Conservation (phyloP, 306 rosid species). For the Carpinus viminea region DNA sequence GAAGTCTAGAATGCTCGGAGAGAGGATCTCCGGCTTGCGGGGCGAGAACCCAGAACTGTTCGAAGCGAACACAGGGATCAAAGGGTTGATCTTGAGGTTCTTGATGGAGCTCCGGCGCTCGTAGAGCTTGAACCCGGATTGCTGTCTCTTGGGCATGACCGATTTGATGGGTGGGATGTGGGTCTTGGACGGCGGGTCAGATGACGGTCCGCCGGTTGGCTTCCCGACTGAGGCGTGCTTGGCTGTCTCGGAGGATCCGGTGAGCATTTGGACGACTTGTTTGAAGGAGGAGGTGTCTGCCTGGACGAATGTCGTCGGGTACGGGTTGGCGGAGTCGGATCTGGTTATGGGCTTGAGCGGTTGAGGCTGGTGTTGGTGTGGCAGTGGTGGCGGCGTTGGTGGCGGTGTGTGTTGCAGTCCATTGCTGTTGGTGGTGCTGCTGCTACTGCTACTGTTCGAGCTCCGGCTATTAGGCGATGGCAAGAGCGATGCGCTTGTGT, state of each 20-base stretch:
- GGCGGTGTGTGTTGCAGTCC: slow-evolving; percentile 33
- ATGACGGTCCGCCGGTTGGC: not conserved
- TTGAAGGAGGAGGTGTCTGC: slow-evolving; percentile 89
- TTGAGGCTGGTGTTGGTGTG: slow-evolving; percentile 20
- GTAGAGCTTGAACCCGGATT: slow-evolving; percentile 78
- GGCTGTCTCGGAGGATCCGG: slow-evolving; percentile 83
- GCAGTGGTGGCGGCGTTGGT: slow-evolving; percentile 14
- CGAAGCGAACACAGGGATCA: slow-evolving; percentile 46
- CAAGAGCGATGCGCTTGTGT: slow-evolving; percentile 14
- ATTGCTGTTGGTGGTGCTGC: slow-evolving; percentile 36
- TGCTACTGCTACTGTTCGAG: slow-evolving; percentile 37
- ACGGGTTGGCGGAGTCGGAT: slow-evolving; percentile 84
- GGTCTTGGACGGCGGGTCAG: slow-evolving; percentile 41
- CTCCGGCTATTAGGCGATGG: slow-evolving; percentile 36
- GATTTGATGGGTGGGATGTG: slow-evolving; percentile 77
- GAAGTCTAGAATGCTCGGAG: slow-evolving; percentile 91
- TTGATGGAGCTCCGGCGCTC: slow-evolving; percentile 77
- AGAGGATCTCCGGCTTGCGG: slow-evolving; percentile 69
- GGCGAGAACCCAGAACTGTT: slow-evolving; percentile 52
- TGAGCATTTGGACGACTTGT: slow-evolving; percentile 97
- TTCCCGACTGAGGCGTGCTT: slow-evolving; percentile 44
- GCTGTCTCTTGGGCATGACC: slow-evolving; percentile 49
- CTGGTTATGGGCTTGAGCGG: slow-evolving; percentile 57
- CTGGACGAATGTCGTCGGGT: slow-evolving; percentile 95
- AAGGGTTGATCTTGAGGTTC: slow-evolving; percentile 65